A percentile compares a stretch with the other conserved stretches of the same genome.
These are phyloP conservation scores for Schizochytrium sp. DNA, from an alignment of 108 stramenopile species.

Conservation along the genomic window DNA sequence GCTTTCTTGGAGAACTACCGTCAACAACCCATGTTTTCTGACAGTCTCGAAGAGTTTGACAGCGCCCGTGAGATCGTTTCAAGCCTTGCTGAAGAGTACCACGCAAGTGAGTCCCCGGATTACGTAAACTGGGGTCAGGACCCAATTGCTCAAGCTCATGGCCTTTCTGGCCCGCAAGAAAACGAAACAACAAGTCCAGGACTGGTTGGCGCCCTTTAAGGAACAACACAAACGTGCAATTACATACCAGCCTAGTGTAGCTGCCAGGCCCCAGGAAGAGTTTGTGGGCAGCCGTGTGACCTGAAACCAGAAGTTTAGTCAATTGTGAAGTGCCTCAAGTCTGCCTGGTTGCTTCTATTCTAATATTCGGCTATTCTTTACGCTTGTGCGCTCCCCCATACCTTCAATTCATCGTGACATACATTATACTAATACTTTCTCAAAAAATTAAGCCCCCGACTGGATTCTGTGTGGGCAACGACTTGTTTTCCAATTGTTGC, in stretches of 20 bases:
- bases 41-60: constrained; percentile 96
- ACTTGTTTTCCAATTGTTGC: too few species aligned
- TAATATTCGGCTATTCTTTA: too few species aligned
- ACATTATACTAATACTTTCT: too few species aligned
- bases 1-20: constrained; percentile 98
- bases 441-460: too few species aligned
- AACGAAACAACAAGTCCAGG: background rate
- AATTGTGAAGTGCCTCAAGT: too few species aligned
- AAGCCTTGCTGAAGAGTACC: constrained; percentile 93
- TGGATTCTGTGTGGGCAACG: too few species aligned
- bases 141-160: constrained; percentile 32
- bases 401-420: too few species aligned
- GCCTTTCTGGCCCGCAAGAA: constrained; percentile 14
- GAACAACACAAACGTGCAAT: background rate
- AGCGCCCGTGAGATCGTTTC: constrained; percentile 92
- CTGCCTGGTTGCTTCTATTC: too few species aligned
- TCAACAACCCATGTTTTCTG: constrained; percentile 93
- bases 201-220: constrained; percentile 1
- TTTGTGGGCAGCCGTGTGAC: background rate
- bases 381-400: too few species aligned
- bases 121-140: constrained; percentile 90
- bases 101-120: constrained; percentile 93
- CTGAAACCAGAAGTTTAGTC: too few species aligned
- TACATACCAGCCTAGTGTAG: background rate
- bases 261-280: background rate